A percentile compares a stretch with the other conserved stretches of the same genome.
Conservation (phyloP, 352 stramenopile species). For the Nothophytophthora sp. region DNA sequence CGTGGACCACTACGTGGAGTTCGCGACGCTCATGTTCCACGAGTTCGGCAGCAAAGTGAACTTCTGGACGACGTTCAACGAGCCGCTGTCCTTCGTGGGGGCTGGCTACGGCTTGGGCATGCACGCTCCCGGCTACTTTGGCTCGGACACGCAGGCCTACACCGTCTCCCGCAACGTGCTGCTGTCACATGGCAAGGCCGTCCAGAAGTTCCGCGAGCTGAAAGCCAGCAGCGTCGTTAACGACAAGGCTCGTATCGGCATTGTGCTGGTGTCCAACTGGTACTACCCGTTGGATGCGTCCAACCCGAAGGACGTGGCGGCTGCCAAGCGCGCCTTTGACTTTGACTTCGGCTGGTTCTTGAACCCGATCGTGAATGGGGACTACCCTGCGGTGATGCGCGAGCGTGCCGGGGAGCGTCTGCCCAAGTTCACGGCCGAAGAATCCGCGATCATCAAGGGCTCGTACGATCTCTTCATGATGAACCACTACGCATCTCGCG, state of each 20-base stretch:
- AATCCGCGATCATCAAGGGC: conserved; percentile 71
- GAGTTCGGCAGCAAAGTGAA: conserved; percentile 91
- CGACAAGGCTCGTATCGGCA: conserved; percentile 86
- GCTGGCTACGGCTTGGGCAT: conserved; percentile 71
- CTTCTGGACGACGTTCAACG: conserved; percentile 96
- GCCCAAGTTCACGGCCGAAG: conserved; percentile 83
- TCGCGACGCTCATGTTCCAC: conserved; percentile 87
- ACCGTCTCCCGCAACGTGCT: conserved; percentile 87
- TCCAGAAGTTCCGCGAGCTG: conserved; percentile 82
- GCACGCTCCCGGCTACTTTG: conserved; percentile 37
- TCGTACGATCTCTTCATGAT: conserved; percentile 95
- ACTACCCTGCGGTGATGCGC: conserved; percentile 93
- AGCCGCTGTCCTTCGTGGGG: conserved; percentile 89
- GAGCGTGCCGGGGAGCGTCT: conserved; percentile 76
- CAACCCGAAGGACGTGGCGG: conserved; percentile 43
- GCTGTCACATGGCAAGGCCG: conserved; percentile 88
- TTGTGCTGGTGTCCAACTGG: conserved; percentile 89
- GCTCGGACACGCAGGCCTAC: conserved; percentile 49
- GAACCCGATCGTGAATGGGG: conserved; percentile 88
- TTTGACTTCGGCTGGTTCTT: conserved; percentile 94
- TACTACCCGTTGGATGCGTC: conserved; percentile 77
- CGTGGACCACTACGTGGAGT: conserved; percentile 75
- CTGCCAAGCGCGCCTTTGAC: conserved; percentile 84
- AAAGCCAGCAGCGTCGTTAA: conserved; percentile 17
- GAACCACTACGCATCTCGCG: conserved; percentile 92